Evolutionary conservation across 495 filamentous ascomycete genomes (phyloP).

Genomic region (Paragyromitra xinjiangensis): DNA sequence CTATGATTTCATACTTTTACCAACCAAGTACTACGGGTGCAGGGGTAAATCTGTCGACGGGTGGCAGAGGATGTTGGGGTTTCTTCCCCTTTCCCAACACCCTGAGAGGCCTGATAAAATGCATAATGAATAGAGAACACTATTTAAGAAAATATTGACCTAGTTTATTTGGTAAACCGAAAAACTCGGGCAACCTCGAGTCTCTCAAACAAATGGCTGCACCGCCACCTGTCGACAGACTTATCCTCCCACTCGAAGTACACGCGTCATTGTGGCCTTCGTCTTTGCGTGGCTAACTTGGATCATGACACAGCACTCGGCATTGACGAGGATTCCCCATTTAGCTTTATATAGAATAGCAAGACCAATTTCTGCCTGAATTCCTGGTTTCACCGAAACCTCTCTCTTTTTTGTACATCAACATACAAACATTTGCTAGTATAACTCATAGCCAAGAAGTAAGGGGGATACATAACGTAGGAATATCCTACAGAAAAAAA

Average conservation of each 20-base stretch:
- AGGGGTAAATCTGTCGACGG: too few species aligned
- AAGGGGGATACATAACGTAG: not conserved
- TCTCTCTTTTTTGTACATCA: slow-evolving; percentile 4
- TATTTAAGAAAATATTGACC: too few species aligned
- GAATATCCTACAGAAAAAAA: slow-evolving; percentile 26
- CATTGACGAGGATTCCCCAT: not conserved
- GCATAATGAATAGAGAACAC: too few species aligned
- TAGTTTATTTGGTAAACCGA: too few species aligned
- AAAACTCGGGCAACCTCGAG: too few species aligned
- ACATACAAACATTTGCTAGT: not conserved
- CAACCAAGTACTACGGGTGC: too few species aligned
- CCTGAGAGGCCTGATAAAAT: too few species aligned
- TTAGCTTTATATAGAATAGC: not conserved
- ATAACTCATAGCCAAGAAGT: not conserved
- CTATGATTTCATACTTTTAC: too few species aligned
- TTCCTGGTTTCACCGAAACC: not conserved
- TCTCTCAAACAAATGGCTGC: too few species aligned
- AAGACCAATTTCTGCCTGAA: not conserved
- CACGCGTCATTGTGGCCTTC: not conserved
- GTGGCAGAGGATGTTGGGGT: too few species aligned
- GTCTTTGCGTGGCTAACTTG: not conserved
- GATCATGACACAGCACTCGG: slow-evolving; percentile 39
- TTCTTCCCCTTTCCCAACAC: too few species aligned
- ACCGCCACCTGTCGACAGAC: too few species aligned
- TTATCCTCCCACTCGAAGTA: not conserved